phyloP scores from a whole-genome alignment of 2,329 filamentous ascomycete genomes.

The Plenodomus tracheiphilus region DNA sequence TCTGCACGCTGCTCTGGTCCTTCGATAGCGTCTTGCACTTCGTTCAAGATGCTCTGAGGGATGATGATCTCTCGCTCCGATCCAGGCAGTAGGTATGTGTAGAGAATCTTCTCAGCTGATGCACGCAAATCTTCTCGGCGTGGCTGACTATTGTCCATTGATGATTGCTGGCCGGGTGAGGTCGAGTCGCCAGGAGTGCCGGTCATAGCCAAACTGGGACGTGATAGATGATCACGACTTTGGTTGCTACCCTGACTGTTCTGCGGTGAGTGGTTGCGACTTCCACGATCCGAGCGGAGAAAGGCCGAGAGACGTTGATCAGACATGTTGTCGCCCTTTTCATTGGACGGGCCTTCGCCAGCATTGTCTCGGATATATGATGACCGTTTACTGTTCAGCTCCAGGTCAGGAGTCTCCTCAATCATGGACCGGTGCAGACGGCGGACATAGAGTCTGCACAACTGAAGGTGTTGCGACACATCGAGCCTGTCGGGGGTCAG shows the following conservation, averaged over 20 bases:
- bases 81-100: slow-evolving; percentile 92
- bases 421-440: slow-evolving; percentile 92
- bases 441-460: slow-evolving; percentile 95
- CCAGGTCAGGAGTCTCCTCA: slow-evolving; percentile 86
- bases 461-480: slow-evolving; percentile 97
- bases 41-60: slow-evolving; percentile 80
- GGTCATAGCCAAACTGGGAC: slow-evolving; percentile 65
- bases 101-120: slow-evolving; percentile 97
- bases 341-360: slow-evolving; percentile 62
- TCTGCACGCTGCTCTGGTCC: slow-evolving; percentile 83
- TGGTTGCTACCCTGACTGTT: slow-evolving; percentile 58
- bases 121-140: slow-evolving; percentile 79
- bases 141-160: slow-evolving; percentile 35
- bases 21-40: slow-evolving; percentile 87
- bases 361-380: slow-evolving; percentile 75
- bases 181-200: slow-evolving; percentile 62
- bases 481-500: slow-evolving; percentile 74
- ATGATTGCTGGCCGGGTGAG: slow-evolving; percentile 55
- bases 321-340: slow-evolving; percentile 67
- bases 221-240: slow-evolving; percentile 53
- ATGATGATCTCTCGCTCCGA: slow-evolving; percentile 95
- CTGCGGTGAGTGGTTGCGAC: slow-evolving; percentile 51
- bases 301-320: slow-evolving; percentile 93
- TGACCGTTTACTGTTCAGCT: slow-evolving; percentile 82
- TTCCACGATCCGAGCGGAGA: slow-evolving; percentile 64